phyloP scores from a whole-genome alignment of 352 stramenopile genomes.

The Pythium pyrilobum region DNA sequence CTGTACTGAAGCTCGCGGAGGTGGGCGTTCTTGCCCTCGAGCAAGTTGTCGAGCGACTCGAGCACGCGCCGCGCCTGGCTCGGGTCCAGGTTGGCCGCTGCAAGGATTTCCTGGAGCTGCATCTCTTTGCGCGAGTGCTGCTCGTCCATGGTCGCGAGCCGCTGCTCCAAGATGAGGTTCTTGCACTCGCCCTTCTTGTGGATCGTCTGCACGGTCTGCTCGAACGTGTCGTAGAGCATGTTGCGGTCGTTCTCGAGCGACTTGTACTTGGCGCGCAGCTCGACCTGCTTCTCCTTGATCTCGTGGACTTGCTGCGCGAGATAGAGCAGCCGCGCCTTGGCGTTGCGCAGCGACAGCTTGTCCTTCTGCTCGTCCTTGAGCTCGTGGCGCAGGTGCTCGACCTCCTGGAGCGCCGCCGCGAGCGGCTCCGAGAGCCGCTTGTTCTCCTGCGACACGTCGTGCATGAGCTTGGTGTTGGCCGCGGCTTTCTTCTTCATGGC shows the following conservation, averaged over 20 bases:
- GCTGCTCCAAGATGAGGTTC: conserved; percentile 87
- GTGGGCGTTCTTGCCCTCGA: conserved; percentile 54
- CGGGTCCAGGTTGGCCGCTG: conserved; percentile 66
- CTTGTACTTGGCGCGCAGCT: conserved; percentile 72
- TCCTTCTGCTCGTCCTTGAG: conserved; percentile 93
- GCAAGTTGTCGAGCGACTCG: conserved; percentile 53
- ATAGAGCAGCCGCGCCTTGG: conserved; percentile 78
- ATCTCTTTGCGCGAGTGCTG: conserved; percentile 71
- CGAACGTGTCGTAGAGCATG: conserved; percentile 88
- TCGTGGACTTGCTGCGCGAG: conserved; percentile 67
- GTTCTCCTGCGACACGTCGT: conserved; percentile 91
- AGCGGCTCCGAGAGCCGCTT: conserved; percentile 89
- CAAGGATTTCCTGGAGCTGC: conserved; percentile 66
- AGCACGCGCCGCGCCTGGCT: conserved; percentile 63
- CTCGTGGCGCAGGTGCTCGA: conserved; percentile 83
- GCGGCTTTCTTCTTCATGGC: conserved; percentile 92
- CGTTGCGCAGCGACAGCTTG: conserved; percentile 85
- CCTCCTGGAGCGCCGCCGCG: conserved; percentile 77
- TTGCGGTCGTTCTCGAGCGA: conserved; percentile 82
- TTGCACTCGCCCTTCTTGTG: conserved; percentile 90
- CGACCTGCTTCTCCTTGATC: conserved; percentile 52
- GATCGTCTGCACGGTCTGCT: conserved; percentile 84
- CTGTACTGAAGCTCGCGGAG: conserved; percentile 60
- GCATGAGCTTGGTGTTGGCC: conserved; percentile 90
- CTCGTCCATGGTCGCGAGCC: conserved; percentile 63